Conservation (phyloP, 768 basidiomycete genomes). For the Russula compacta region DNA sequence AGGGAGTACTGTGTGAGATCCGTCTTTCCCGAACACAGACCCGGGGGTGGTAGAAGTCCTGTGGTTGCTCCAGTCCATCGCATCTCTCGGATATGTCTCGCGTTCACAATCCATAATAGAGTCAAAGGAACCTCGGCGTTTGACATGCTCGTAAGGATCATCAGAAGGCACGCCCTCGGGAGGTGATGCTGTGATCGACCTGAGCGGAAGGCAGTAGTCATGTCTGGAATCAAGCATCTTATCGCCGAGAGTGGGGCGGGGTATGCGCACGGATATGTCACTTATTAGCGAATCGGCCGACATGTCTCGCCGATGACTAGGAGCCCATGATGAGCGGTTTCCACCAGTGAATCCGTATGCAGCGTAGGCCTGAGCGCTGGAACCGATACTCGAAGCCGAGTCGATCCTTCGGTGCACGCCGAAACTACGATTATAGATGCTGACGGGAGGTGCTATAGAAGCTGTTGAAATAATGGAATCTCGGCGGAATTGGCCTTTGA, state of each 20-base stretch:
- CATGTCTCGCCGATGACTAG: constrained; percentile 41
- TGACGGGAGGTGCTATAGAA: constrained; percentile 58
- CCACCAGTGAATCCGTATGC: constrained; percentile 41
- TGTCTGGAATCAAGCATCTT: constrained; percentile 72
- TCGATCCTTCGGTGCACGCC: constrained; percentile 43
- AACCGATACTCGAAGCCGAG: constrained; percentile 49
- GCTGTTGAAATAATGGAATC: constrained; percentile 44
- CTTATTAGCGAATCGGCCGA: constrained; percentile 62
- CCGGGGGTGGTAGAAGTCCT: constrained; percentile 44
- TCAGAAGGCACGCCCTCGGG: constrained; percentile 32
- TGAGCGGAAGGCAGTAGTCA: constrained; percentile 45
- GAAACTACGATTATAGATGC: constrained; percentile 61
- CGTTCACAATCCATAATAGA: constrained; percentile 54
- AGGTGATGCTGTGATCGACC: constrained; percentile 61
- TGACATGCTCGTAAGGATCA: constrained; percentile 22
- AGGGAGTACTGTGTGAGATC: constrained; percentile 22
- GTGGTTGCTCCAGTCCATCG: constrained; percentile 47
- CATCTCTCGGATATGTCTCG: constrained; percentile 24
- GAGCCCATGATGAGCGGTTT: constrained; percentile 51
- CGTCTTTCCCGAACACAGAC: constrained; percentile 52
- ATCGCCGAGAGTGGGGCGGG: constrained; percentile 70
- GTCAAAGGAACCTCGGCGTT: constrained; percentile 42
- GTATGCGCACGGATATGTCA: constrained; percentile 52
- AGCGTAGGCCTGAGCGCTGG: constrained; percentile 48
- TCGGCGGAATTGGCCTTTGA: constrained; percentile 45